phyloP scores from a whole-genome alignment of 345 rosid genomes.

The Excoecaria cochinchinensis region DNA sequence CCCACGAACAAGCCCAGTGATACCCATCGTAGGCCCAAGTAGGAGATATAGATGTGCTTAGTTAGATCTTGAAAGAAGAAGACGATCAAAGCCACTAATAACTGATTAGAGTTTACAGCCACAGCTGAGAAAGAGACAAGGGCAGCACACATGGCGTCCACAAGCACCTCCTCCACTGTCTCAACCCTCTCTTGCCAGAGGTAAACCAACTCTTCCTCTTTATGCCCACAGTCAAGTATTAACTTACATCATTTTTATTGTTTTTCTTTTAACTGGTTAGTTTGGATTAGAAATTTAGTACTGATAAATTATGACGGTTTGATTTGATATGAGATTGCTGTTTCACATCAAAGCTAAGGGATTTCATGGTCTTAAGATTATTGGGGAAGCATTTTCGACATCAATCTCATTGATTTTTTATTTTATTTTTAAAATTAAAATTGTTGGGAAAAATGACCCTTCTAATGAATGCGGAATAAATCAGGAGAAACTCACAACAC shows the following conservation, averaged over 20 bases:
- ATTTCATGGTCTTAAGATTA: not conserved
- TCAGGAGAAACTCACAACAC: too few species aligned
- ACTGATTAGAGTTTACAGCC: too few species aligned
- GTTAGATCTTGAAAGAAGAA: too few species aligned
- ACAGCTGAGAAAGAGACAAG: not conserved
- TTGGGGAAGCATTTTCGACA: not conserved
- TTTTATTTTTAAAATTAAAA: not conserved
- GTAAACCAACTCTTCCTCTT: not conserved
- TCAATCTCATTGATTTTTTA: not conserved
- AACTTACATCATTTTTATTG: not conserved
- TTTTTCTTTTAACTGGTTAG: not conserved
- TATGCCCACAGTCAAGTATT: not conserved
- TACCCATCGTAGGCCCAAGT: too few species aligned
- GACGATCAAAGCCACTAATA: too few species aligned
- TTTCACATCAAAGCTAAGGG: not conserved
- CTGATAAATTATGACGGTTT: not conserved
- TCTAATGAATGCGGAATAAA: too few species aligned
- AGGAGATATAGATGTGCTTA: too few species aligned
- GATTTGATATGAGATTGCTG: too few species aligned
- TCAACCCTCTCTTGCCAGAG: constrained; percentile 17
- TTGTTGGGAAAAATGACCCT: too few species aligned
- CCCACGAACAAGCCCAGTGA: too few species aligned
- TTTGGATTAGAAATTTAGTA: not conserved
- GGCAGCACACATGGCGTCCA: constrained; percentile 6
- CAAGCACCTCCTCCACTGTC: not conserved